A percentile compares a stretch with the other conserved stretches of the same genome.
Evolutionary conservation across 2,329 filamentous ascomycete species (phyloP).

Genomic region (Xylariaceae sp.): DNA sequence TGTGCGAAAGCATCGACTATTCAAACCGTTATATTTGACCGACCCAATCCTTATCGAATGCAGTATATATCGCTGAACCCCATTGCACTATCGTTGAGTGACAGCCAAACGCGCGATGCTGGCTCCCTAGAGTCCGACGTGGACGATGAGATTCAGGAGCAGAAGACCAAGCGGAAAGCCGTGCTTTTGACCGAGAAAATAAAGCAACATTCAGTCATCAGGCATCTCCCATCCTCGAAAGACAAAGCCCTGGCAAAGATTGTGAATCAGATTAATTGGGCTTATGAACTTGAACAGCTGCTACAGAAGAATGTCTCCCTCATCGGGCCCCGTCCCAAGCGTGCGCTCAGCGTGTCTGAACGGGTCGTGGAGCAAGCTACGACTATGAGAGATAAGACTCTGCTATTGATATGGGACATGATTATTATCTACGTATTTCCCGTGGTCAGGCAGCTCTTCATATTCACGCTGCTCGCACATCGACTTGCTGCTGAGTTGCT

Average conservation of each 20-base stretch:
- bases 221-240: conserved; percentile 70
- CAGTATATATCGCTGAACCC: conserved; percentile 91
- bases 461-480: conserved; percentile 73
- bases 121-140: conserved; percentile 54
- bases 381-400: conserved; percentile 71
- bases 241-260: conserved; percentile 76
- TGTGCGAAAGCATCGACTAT: conserved; percentile 68
- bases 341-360: conserved; percentile 88
- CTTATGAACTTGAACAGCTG: conserved; percentile 78
- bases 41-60: conserved; percentile 81
- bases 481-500: conserved; percentile 75
- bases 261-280: conserved; percentile 93
- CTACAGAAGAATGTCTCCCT: conserved; percentile 86
- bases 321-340: conserved; percentile 72
- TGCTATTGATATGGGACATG: conserved; percentile 63
- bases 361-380: conserved; percentile 89
- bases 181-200: conserved; percentile 75
- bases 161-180: conserved; percentile 52
- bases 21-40: conserved; percentile 84
- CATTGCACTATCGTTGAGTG: conserved; percentile 78
- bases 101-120: conserved; percentile 49
- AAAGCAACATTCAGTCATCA: conserved; percentile 77
- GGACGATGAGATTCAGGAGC: conserved; percentile 63
- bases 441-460: conserved; percentile 64
- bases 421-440: conserved; percentile 74